These are phyloP conservation scores for Spizellomyces punctatus DNA, from an alignment of 192 early-diverging fungal genomes.

Conservation along the genomic window DNA sequence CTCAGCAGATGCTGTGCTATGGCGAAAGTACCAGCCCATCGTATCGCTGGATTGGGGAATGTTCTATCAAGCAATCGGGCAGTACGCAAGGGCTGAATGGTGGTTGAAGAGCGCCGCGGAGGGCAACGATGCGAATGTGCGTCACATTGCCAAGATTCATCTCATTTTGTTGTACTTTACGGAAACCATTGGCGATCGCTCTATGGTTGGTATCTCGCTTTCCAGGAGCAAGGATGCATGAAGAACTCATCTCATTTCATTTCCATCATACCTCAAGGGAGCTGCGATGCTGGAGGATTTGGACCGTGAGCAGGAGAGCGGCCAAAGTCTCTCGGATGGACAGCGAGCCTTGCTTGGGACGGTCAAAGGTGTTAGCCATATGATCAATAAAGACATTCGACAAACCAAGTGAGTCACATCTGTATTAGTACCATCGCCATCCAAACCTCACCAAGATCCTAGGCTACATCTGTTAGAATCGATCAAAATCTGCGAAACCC, in stretches of 20 bases:
- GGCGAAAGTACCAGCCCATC: neutral
- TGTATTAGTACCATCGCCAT: neutral
- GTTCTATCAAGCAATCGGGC: conserved; percentile 19
- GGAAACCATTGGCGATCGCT: neutral
- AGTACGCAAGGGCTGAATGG: neutral
- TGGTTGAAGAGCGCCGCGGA: conserved; percentile 8
- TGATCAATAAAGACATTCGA: conserved; percentile 12
- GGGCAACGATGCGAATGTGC: neutral
- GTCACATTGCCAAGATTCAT: conserved; percentile 8
- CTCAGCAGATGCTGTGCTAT: neutral
- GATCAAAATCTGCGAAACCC: conserved; percentile 9
- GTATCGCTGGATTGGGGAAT: conserved; percentile 26
- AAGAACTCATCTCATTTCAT: neutral
- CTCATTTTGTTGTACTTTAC: conserved; percentile 19
- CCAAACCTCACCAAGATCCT: conserved; percentile 2
- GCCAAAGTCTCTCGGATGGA: neutral
- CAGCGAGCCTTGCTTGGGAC: conserved; percentile 1
- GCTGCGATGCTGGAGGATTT: neutral
- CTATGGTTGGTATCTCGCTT: conserved; percentile 5
- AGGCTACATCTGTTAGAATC: conserved; percentile 1
- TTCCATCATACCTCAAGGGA: neutral
- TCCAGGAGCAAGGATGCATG: neutral
- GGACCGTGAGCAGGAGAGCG: too few relatives aligned
- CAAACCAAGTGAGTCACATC: conserved; percentile 21
- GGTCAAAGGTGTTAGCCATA: neutral